phyloP scores from a whole-genome alignment of 208 protist species.

The Wallacemonas sp. region DNA sequence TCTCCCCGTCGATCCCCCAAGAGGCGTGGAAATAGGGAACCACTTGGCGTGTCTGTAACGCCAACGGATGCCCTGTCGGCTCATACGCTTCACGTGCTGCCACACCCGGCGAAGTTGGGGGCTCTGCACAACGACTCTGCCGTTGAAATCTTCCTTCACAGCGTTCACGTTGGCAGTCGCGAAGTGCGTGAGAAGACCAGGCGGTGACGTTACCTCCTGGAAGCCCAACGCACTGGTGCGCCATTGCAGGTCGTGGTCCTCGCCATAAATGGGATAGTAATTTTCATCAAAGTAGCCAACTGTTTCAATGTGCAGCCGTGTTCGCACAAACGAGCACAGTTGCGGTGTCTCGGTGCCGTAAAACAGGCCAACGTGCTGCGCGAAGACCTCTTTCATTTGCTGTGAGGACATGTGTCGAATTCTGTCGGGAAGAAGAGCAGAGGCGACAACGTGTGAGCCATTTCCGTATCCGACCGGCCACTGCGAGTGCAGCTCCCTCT shows the following conservation, averaged over 20 bases:
- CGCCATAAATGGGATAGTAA: conserved; percentile 54
- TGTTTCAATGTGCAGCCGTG: conserved; percentile 41
- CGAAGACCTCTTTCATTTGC: conserved; percentile 22
- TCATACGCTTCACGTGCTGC: conserved; percentile 26
- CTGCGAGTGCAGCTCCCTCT: conserved; percentile 20
- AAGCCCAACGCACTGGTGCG: conserved; percentile 37
- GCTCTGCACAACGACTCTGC: conserved; percentile 19
- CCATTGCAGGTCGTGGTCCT: conserved; percentile 48
- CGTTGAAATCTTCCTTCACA: background rate
- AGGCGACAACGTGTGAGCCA: conserved; percentile 22
- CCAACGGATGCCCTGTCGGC: conserved; percentile 23
- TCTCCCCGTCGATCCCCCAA: background rate
- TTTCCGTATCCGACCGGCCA: conserved; percentile 6
- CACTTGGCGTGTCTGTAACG: conserved; percentile 27
- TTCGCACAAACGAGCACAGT: conserved; percentile 37
- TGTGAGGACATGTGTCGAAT: conserved; percentile 31
- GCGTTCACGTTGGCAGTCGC: conserved; percentile 25
- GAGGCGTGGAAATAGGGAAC: background rate
- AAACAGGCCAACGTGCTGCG: conserved; percentile 30
- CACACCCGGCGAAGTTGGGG: conserved; percentile 7
- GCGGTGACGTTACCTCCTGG: conserved; percentile 9
- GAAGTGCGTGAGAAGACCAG: conserved; percentile 24
- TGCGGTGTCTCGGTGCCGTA: conserved; percentile 16
- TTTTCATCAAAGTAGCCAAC: conserved; percentile 64
- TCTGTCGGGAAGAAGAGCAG: conserved; percentile 40